phyloP scores from a whole-genome alignment of 2,329 filamentous ascomycete species.

The Periglandula ipomoeae region DNA sequence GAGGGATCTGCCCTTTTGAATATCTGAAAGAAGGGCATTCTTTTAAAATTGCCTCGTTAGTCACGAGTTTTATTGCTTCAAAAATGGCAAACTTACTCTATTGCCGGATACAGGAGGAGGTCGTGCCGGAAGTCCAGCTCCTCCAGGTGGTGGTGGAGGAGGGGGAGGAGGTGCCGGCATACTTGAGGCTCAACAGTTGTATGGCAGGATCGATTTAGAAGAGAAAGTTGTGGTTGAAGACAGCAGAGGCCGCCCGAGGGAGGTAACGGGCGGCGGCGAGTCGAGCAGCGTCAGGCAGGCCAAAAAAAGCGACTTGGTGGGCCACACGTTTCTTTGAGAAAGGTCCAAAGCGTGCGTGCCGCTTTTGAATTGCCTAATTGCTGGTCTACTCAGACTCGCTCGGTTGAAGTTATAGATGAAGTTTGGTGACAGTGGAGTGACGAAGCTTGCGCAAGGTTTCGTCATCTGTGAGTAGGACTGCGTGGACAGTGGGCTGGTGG shows the following conservation, averaged over 20 bases:
- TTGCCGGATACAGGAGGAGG: slow-evolving; percentile 46
- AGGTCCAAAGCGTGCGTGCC: not conserved
- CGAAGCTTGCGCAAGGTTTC: slow-evolving; percentile 11
- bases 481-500: not conserved
- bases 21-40: slow-evolving; percentile 83
- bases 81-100: slow-evolving; percentile 46
- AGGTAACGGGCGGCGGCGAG: not conserved
- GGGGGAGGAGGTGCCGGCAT: slow-evolving; percentile 51
- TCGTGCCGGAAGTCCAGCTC: slow-evolving; percentile 36
- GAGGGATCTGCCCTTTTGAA: slow-evolving; percentile 67
- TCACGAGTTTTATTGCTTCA: not conserved
- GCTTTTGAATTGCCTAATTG: not conserved
- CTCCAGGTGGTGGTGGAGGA: slow-evolving; percentile 50
- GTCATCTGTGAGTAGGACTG: slow-evolving; percentile 10
- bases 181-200: not conserved
- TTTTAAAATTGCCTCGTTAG: slow-evolving; percentile 27
- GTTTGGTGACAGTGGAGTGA: not conserved
- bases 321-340: not conserved
- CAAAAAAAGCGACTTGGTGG: not conserved
- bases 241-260: not conserved
- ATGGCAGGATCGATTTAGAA: not conserved
- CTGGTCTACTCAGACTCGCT: not conserved
- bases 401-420: not conserved
- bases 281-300: not conserved
- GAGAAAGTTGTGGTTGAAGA: not conserved